These are phyloP conservation scores for Yamadazyma friedrichii DNA, from an alignment of 1,139 yeast genomes.

Conservation along the genomic window DNA sequence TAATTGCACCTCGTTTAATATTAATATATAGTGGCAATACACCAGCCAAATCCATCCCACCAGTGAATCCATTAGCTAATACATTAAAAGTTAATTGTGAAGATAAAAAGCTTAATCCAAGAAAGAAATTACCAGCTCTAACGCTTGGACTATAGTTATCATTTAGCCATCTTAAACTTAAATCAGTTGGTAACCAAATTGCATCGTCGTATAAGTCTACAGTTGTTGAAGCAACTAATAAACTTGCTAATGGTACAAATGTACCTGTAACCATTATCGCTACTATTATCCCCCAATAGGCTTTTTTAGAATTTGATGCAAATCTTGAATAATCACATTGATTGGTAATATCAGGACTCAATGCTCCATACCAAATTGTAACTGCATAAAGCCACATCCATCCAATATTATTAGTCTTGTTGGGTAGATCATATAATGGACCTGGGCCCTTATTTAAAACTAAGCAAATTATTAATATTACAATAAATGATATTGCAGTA, in stretches of 20 bases:
- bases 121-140: conserved; percentile 34
- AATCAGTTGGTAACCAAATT: conserved; percentile 38
- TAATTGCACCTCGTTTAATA: conserved; percentile 25
- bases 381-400: conserved; percentile 24
- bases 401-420: conserved; percentile 11
- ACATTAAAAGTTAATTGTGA: conserved; percentile 25
- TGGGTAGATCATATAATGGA: conserved; percentile 11
- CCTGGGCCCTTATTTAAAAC: conserved; percentile 18
- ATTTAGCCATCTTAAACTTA: conserved; percentile 24
- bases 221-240: conserved; percentile 31
- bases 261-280: conserved; percentile 20
- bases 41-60: conserved; percentile 32
- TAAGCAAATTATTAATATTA: conserved; percentile 13
- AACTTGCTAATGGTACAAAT: conserved; percentile 21
- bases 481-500: conserved; percentile 16
- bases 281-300: conserved; percentile 16
- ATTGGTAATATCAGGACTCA: conserved; percentile 40
- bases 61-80: conserved; percentile 23
- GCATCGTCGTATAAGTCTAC: conserved; percentile 15
- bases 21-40: conserved; percentile 29
- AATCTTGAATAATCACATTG: conserved; percentile 45
- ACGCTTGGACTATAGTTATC: conserved; percentile 21
- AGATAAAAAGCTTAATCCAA: conserved; percentile 19
- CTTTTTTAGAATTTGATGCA: conserved; percentile 19
- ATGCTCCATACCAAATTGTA: conserved; percentile 22